These are phyloP conservation scores for Phytophthora sojae DNA, from an alignment of 352 stramenopile species.

Conservation along the genomic window DNA sequence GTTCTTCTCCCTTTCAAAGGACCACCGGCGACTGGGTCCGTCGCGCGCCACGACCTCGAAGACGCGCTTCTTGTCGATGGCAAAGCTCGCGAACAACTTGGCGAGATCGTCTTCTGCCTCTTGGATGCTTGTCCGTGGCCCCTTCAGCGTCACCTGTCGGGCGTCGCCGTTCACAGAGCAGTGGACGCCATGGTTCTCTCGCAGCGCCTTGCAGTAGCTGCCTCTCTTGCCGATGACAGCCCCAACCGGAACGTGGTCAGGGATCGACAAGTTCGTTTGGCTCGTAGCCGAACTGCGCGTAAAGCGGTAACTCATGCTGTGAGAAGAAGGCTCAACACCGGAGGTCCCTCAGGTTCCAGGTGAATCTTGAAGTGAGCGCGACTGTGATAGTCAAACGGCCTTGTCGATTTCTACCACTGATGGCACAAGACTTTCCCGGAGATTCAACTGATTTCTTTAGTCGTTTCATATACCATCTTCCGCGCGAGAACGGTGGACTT, in stretches of 20 bases:
- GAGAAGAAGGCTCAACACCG: not conserved
- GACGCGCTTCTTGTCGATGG: constrained; percentile 19
- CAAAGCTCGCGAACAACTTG: constrained; percentile 33
- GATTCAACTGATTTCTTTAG: no score
- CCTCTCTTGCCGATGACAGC: constrained; percentile 53
- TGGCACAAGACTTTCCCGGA: not conserved
- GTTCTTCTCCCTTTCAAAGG: constrained; percentile 33
- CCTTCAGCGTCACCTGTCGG: constrained; percentile 42
- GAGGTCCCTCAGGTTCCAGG: not conserved
- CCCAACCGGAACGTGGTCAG: constrained; percentile 42
- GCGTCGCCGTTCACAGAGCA: constrained; percentile 34
- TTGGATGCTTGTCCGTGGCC: constrained; percentile 13
- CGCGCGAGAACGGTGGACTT: not conserved
- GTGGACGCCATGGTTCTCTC: constrained; percentile 33
- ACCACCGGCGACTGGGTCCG: constrained; percentile 34
- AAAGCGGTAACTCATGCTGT: constrained; percentile 19
- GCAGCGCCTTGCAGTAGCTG: constrained; percentile 44
- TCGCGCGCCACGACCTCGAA: constrained; percentile 39
- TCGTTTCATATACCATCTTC: not conserved
- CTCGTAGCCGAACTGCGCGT: not conserved
- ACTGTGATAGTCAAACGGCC: not conserved
- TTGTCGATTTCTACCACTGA: not conserved
- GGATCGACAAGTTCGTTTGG: constrained; percentile 38
- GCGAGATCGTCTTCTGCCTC: constrained; percentile 35
- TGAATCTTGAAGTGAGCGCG: constrained; percentile 17